Conservation (phyloP, 1,139 yeast genomes). For the Arxiozyma slooffiae region DNA sequence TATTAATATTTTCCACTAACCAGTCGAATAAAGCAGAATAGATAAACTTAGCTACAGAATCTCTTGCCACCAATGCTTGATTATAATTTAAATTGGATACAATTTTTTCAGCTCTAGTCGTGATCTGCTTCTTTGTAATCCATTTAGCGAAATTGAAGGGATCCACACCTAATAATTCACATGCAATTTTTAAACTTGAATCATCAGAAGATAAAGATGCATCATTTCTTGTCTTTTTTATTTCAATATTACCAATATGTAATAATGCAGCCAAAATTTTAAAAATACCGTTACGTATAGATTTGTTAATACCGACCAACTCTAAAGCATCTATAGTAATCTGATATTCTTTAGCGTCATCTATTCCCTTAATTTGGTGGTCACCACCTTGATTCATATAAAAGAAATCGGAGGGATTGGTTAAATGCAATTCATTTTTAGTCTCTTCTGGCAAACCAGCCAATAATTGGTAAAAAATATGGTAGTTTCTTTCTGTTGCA, state of each 20-base stretch:
- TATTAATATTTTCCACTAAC: slow-evolving; percentile 80
- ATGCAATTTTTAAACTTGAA: slow-evolving; percentile 73
- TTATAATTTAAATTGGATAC: slow-evolving; percentile 72
- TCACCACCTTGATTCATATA: slow-evolving; percentile 90
- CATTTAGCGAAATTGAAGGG: slow-evolving; percentile 72
- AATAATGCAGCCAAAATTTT: slow-evolving; percentile 78
- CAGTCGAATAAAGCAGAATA: slow-evolving; percentile 93
- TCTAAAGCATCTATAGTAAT: slow-evolving; percentile 69
- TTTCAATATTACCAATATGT: slow-evolving; percentile 88
- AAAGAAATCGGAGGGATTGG: slow-evolving; percentile 57
- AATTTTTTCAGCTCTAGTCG: slow-evolving; percentile 85
- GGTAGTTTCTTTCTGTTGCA: slow-evolving; percentile 83
- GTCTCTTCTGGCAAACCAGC: slow-evolving; percentile 64
- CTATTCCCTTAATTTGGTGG: slow-evolving; percentile 64
- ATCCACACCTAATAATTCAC: slow-evolving; percentile 78
- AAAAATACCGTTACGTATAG: slow-evolving; percentile 61
- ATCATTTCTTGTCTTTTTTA: slow-evolving; percentile 77
- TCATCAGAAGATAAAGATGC: slow-evolving; percentile 81
- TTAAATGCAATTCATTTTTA: slow-evolving; percentile 51
- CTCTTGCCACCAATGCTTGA: slow-evolving; percentile 88
- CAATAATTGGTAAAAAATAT: slow-evolving; percentile 85
- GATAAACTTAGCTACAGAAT: slow-evolving; percentile 90
- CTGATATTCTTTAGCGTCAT: slow-evolving; percentile 70
- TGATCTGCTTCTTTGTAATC: slow-evolving; percentile 88
- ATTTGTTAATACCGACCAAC: slow-evolving; percentile 63